phyloP scores from a whole-genome alignment of 495 filamentous ascomycete genomes.

The Hypoxylon intermedium region DNA sequence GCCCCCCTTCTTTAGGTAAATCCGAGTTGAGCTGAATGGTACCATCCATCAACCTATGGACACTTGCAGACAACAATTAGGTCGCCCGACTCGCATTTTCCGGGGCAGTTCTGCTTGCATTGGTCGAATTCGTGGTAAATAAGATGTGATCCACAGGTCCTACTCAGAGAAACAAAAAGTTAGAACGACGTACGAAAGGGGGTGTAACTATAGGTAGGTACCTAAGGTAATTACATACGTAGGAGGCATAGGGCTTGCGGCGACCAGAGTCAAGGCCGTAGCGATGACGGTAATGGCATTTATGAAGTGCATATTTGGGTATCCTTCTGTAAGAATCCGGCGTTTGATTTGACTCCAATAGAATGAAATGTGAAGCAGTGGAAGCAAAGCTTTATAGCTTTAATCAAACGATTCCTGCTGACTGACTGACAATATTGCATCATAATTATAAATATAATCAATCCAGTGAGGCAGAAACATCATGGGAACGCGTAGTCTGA shows the following conservation, averaged over 20 bases:
- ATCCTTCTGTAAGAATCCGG: too few species aligned
- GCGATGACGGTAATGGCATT: background rate
- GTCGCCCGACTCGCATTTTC: background rate
- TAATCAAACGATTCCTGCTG: too few species aligned
- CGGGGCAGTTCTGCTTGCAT: background rate
- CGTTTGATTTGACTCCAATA: too few species aligned
- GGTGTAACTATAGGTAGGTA: background rate
- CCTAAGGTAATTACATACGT: background rate
- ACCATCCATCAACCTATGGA: background rate
- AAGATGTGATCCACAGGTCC: background rate
- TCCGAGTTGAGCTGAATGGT: too few species aligned
- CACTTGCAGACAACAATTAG: background rate
- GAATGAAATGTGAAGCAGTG: too few species aligned
- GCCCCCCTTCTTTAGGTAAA: too few species aligned
- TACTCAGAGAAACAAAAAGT: background rate
- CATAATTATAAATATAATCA: too few species aligned
- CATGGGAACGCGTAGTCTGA: too few species aligned
- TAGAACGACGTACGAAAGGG: background rate
- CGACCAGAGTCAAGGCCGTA: background rate
- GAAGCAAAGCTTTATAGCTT: too few species aligned
- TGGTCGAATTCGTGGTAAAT: background rate
- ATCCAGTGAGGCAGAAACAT: too few species aligned
- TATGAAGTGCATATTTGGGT: background rate
- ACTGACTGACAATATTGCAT: too few species aligned
- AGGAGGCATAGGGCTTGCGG: background rate